Evolutionary conservation across 2,329 filamentous ascomycete genomes (phyloP).

Genomic region (Trichoderma sp.): DNA sequence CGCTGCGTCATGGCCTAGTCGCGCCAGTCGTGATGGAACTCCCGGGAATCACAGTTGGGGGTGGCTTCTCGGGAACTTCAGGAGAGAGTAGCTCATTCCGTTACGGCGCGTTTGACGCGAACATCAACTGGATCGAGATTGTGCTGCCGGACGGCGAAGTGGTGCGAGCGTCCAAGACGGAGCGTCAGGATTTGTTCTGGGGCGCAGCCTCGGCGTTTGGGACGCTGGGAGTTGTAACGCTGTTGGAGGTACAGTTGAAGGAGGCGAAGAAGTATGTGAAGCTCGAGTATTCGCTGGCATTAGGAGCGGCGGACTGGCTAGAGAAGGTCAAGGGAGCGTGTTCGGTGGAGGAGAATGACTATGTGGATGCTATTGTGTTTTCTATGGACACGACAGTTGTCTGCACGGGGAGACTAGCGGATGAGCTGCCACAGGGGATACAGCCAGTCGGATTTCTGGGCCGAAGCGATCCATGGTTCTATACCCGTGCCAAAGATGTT

Average conservation of each 20-base stretch:
- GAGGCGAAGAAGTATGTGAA: conserved; percentile 56
- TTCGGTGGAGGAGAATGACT: conserved; percentile 50
- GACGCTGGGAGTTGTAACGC: conserved; percentile 64
- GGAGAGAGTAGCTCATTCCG: conserved; percentile 69
- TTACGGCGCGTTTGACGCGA: conserved; percentile 64
- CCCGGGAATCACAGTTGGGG: conserved; percentile 68
- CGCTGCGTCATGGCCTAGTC: conserved; percentile 54
- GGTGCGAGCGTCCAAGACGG: conserved; percentile 51
- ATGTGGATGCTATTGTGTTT: conserved; percentile 68
- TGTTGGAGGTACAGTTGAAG: conserved; percentile 59
- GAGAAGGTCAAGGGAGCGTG: conserved; percentile 46
- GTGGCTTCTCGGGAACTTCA: conserved; percentile 64
- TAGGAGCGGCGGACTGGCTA: conserved; percentile 39
- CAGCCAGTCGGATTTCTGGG: conserved; percentile 52
- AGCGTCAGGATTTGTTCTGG: conserved; percentile 60
- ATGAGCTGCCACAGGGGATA: conserved; percentile 40
- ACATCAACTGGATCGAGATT: conserved; percentile 61
- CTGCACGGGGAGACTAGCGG: conserved; percentile 57
- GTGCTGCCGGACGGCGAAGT: conserved; percentile 61
- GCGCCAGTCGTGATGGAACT: conserved; percentile 71
- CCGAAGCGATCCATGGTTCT: conserved; percentile 69
- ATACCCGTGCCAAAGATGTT: conserved; percentile 59
- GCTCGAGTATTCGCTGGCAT: conserved; percentile 53
- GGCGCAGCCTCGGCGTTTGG: conserved; percentile 65
- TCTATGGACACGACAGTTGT: conserved; percentile 54